phyloP scores from a whole-genome alignment of 1,284 basidiomycete species.

The Coniferiporia sulphurascens region DNA sequence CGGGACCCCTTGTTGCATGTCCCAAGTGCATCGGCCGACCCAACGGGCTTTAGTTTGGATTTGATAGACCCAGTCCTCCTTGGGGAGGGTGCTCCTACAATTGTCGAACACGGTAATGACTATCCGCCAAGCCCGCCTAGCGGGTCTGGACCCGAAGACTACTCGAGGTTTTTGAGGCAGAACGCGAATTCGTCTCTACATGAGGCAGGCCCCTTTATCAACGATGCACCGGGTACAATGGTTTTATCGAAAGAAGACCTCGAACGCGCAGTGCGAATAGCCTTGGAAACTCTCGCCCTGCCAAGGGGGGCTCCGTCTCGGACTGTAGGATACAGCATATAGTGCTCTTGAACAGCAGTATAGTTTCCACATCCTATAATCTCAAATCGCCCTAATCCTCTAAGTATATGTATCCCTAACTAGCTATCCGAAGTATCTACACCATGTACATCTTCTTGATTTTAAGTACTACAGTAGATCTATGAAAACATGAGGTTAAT shows the following conservation, averaged over 20 bases:
- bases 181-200: neutral
- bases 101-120: neutral
- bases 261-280: neutral
- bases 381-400: too few species aligned
- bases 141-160: neutral
- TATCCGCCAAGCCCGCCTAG: neutral
- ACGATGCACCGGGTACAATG: conserved; percentile 1
- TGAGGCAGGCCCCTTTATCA: neutral
- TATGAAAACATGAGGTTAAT: too few species aligned
- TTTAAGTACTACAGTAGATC: too few species aligned
- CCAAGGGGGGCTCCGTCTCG: neutral
- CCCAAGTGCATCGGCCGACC: neutral
- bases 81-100: neutral
- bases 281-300: neutral
- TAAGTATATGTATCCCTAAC: too few species aligned
- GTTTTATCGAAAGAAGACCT: conserved; percentile 6
- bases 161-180: neutral
- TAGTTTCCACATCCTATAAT: too few species aligned
- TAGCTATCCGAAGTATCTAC: too few species aligned
- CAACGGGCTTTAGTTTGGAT: neutral
- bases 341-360: neutral
- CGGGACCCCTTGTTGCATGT: too few species aligned
- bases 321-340: neutral
- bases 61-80: neutral
- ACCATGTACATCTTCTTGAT: too few species aligned